A percentile compares a stretch with the other conserved stretches of the same genome.
These are phyloP conservation scores for Tubosaeta sp. DNA, from an alignment of 768 basidiomycete species.

Conservation along the genomic window DNA sequence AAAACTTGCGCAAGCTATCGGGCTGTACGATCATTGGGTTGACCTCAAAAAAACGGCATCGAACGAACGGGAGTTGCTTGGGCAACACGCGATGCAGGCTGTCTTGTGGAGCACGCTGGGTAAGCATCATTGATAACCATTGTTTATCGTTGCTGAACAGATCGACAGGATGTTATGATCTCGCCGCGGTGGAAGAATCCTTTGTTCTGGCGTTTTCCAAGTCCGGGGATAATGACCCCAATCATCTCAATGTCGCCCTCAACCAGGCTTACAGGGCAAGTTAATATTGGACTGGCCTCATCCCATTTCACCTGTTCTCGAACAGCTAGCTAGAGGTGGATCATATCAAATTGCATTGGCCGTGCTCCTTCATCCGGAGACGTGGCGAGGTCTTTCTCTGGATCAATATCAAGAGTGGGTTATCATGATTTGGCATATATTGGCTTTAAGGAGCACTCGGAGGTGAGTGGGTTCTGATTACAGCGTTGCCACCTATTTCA, in stretches of 20 bases:
- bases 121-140: constrained; percentile 24
- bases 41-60: constrained; percentile 50
- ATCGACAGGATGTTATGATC: constrained; percentile 55
- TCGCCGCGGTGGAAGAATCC: constrained; percentile 65
- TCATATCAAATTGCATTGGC: constrained; percentile 57
- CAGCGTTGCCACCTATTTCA: constrained; percentile 10
- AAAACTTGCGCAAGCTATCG: constrained; percentile 61
- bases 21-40: constrained; percentile 68
- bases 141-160: constrained; percentile 8
- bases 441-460: constrained; percentile 63
- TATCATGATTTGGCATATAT: constrained; percentile 71
- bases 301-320: constrained; percentile 11
- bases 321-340: constrained; percentile 67
- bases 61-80: constrained; percentile 60
- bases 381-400: constrained; percentile 65
- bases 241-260: constrained; percentile 53
- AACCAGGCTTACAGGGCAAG: constrained; percentile 68
- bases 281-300: neutral
- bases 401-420: constrained; percentile 72
- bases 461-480: constrained; percentile 42
- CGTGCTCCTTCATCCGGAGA: constrained; percentile 59
- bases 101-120: constrained; percentile 70
- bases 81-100: constrained; percentile 70
- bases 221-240: constrained; percentile 54
- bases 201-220: constrained; percentile 65